These are phyloP conservation scores for Fusarium coffeatum DNA, from an alignment of 2,329 filamentous ascomycete species.

Conservation along the genomic window DNA sequence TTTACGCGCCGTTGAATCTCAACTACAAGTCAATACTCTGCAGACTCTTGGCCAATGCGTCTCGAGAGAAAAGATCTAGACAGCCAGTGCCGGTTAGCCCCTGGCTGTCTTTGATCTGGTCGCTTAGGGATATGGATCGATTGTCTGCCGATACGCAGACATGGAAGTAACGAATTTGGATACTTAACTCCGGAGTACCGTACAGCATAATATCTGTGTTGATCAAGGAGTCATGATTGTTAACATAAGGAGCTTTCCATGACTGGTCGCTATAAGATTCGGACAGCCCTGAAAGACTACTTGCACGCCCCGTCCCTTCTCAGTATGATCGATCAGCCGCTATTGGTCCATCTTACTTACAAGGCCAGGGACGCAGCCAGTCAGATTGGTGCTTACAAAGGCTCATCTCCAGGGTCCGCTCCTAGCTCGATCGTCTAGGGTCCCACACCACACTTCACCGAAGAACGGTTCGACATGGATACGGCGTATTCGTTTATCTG, in stretches of 20 bases:
- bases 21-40: background rate
- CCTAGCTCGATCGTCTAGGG: constrained; percentile 30
- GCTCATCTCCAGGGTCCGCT: constrained; percentile 28
- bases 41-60: background rate
- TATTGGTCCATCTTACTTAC: constrained; percentile 32
- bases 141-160: constrained; percentile 1
- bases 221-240: background rate
- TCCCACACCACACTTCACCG: constrained; percentile 17
- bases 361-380: constrained; percentile 32
- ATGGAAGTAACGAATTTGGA: constrained; percentile 5
- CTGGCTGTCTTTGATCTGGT: constrained; percentile 13
- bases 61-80: constrained; percentile 3
- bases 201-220: background rate
- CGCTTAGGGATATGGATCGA: constrained; percentile 4
- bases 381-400: constrained; percentile 20
- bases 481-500: constrained; percentile 42
- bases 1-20: background rate
- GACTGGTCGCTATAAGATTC: constrained; percentile 7
- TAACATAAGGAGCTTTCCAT: background rate
- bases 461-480: constrained; percentile 27
- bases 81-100: constrained; percentile 7
- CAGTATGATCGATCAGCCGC: background rate
- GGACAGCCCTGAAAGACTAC: constrained; percentile 15
- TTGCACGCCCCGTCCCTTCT: constrained; percentile 20
- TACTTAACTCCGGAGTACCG: background rate